A percentile compares a stretch with the other conserved stretches of the same genome.
phyloP scores from a whole-genome alignment of 345 rosid species.

The Salix udensis region DNA sequence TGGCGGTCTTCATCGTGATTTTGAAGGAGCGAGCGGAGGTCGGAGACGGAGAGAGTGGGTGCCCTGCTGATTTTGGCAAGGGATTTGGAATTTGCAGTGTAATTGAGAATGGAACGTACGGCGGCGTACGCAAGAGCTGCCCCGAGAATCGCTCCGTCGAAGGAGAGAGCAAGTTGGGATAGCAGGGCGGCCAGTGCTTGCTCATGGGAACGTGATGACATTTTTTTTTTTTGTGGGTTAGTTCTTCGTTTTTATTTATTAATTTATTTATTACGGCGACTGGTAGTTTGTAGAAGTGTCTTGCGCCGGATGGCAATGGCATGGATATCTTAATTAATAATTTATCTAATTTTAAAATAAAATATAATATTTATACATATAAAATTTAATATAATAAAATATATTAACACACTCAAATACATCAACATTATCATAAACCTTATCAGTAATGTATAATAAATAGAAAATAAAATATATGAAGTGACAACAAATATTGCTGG shows the following conservation, averaged over 20 bases:
- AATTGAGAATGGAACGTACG: conserved; percentile 48
- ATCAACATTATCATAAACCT: too few species aligned
- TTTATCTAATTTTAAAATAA: too few species aligned
- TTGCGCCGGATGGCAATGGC: too few species aligned
- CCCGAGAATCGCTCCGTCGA: conserved; percentile 87
- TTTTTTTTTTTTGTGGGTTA: conserved; percentile 13
- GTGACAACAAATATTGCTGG: too few species aligned
- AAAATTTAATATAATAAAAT: too few species aligned
- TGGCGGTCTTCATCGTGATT: neutral
- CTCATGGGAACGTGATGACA: conserved; percentile 61
- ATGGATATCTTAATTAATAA: too few species aligned
- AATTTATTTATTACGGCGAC: too few species aligned
- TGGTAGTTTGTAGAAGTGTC: too few species aligned
- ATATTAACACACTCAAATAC: too few species aligned
- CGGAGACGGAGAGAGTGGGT: conserved; percentile 48
- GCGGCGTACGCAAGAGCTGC: conserved; percentile 63
- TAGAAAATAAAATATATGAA: too few species aligned
- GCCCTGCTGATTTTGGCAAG: conserved; percentile 50
- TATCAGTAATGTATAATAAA: too few species aligned
- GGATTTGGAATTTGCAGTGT: conserved; percentile 47
- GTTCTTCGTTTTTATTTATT: neutral
- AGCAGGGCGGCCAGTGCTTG: conserved; percentile 50
- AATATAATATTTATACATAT: too few species aligned
- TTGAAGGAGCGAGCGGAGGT: conserved; percentile 59
- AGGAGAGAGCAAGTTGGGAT: conserved; percentile 64